phyloP scores from a whole-genome alignment of 257 asterid genomes.

The Nicotiana tomentosiformis region DNA sequence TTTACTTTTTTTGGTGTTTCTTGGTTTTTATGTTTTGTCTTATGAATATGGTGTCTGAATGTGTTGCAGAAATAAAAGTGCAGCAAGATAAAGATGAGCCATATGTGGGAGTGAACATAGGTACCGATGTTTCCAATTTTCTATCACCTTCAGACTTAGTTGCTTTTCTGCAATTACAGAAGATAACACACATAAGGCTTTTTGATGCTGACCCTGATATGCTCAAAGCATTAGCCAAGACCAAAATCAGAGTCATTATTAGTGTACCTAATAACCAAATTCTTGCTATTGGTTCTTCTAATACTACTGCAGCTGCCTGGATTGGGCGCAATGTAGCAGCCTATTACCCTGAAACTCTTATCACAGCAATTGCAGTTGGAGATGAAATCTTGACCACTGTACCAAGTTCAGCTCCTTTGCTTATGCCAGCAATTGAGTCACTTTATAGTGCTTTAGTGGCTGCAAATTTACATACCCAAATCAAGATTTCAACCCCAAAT shows the following conservation, averaged over 20 bases:
- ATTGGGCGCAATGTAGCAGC: constrained; percentile 82
- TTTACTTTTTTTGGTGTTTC: neutral
- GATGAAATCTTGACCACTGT: constrained; percentile 80
- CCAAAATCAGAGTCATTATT: constrained; percentile 75
- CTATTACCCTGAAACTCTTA: constrained; percentile 73
- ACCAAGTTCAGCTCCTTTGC: constrained; percentile 80
- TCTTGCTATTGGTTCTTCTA: constrained; percentile 88
- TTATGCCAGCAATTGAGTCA: constrained; percentile 91
- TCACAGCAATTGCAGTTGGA: constrained; percentile 80
- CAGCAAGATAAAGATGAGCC: constrained; percentile 66
- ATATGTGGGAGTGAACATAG: constrained; percentile 85
- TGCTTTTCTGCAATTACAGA: constrained; percentile 62
- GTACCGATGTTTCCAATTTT: constrained; percentile 76
- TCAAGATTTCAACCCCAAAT: constrained; percentile 81
- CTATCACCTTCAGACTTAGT: constrained; percentile 60
- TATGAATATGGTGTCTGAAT: neutral
- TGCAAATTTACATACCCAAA: constrained; percentile 65
- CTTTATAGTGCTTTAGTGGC: constrained; percentile 84
- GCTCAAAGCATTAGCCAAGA: constrained; percentile 73
- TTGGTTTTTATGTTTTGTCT: neutral
- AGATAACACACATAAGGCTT: constrained; percentile 77
- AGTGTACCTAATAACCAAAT: constrained; percentile 96
- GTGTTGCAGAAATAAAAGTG: constrained; percentile 43
- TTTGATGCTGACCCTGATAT: constrained; percentile 72
- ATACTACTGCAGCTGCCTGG: constrained; percentile 96